A percentile compares a stretch with the other conserved stretches of the same genome.
phyloP scores from a whole-genome alignment of 345 rosid genomes.

The Combretum micranthum region DNA sequence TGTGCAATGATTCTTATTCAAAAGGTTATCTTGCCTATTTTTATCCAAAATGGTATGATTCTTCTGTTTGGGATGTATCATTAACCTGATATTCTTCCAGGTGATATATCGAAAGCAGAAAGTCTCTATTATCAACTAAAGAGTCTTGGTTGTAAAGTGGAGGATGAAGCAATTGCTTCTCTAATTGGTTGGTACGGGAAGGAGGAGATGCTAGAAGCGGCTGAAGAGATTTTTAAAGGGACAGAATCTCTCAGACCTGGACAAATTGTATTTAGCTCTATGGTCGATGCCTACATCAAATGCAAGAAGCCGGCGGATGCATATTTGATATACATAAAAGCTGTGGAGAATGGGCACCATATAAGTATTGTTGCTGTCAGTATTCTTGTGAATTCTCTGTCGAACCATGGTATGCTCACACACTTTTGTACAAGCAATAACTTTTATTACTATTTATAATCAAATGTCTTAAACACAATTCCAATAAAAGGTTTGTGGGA shows the following conservation, averaged over 20 bases:
- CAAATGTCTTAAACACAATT: no score
- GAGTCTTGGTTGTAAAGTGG: constrained; percentile 35
- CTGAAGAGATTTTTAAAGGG: constrained; percentile 40
- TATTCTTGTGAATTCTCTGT: constrained; percentile 61
- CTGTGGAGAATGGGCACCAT: constrained; percentile 29
- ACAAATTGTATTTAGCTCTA: constrained; percentile 42
- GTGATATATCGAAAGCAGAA: constrained; percentile 45
- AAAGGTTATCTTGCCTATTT: no score
- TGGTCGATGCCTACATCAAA: constrained; percentile 60
- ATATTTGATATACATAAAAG: constrained; percentile 46
- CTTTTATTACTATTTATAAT: no score
- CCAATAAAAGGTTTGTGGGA: no score
- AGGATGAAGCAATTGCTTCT: constrained; percentile 45
- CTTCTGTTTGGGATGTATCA: no score
- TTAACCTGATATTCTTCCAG: constrained; percentile 18
- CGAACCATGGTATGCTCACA: constrained; percentile 44
- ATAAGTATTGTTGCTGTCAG: constrained; percentile 53
- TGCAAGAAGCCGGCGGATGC: constrained; percentile 57
- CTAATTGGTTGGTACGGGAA: constrained; percentile 52
- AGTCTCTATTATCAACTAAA: constrained; percentile 28
- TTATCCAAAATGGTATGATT: no score
- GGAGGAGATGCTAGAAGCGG: constrained; percentile 42
- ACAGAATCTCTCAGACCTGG: constrained; percentile 34
- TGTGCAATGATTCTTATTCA: no score
- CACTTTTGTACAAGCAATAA: background rate